Base-by-base conservation (phyloP, 176 grass and related monocot species). In the Triticum dicoccoides region DNA sequence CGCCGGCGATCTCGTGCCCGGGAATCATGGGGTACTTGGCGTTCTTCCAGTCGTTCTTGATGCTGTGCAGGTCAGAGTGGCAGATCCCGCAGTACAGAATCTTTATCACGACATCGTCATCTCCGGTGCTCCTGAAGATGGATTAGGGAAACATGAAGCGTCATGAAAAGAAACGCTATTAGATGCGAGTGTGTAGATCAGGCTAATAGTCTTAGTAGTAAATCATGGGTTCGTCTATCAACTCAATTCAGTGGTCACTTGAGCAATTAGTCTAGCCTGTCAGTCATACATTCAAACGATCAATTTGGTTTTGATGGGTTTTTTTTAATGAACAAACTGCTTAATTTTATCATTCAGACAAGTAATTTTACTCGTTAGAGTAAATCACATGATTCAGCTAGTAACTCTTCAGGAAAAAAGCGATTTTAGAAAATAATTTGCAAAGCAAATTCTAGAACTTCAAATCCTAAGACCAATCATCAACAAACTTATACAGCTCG, bases 1-100 rank as follows among this genome's bases (percentile, higher is more conserved):
- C 87, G 2, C 94, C 94, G 27, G 86, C 85, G 78, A 97, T 97
- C 87, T 97, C 94, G 61, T 97, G 94, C 90, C 95, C 95, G 1
- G 95, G 80, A 20, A 97, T 39, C 15, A 95, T 66, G 0, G 95
- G 95, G 39, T 97, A 97, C 17, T n/a, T 80, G 15, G 89, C 2
- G 35, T 87, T 90, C 9, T 69, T 32, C 95, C 95, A 95, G 2
- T 95, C 95, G 27, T 97, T 95, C 91, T 89, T 95, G 65, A 97
- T 74, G 70, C 21, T 76, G 82, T 97, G 95, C 5, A 97, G 76
- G 69, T 97, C 92, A 2, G 92, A 95, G 79, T 97, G 95, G 62
- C 92, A 97, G 65, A 97, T 87, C 7, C 95, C 92, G 56, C 95
- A 97, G 82, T 82, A 97, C 3, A 94, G 54, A 5, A 94, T 91